Evolutionary conservation across 2,329 filamentous ascomycete genomes (phyloP), one percentile per base, ranked within the genome.

Genomic region (Monosporascus sp.): DNA sequence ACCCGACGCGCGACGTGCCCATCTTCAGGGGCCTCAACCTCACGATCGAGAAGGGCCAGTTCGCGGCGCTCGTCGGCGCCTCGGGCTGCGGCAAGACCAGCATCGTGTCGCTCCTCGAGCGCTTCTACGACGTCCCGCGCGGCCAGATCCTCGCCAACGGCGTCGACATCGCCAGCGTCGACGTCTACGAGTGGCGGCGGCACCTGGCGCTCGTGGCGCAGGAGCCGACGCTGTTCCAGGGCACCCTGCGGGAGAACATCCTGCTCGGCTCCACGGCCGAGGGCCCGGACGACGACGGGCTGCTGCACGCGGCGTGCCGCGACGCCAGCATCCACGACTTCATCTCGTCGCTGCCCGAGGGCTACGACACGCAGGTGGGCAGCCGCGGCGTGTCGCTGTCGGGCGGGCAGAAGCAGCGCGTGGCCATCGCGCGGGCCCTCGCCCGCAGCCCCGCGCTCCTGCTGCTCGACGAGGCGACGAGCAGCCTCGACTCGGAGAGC

Each of bases 21-120:
- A 78, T 87, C 34, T 85, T 86, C 68, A 76, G 73, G 50, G 79
- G 80, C 2, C 70, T 91, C 53, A 84, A 79, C 62, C 72, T 91
- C 55, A 81, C 77, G 6, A 81, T 90, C 50, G 75, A 84, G 59
- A 84, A 83, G 59, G 87, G 86, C 5, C 84, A 88, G 64, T 90
- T 88, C 62, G 84, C 81, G 0, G 87, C 85, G 1, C 74, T 90
- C 1, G 86, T 90, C 5, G 87, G 87, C 2, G 79, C 86, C 1
- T 86, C 83, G 1, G 86, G 86, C 0, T 87, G 84, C 54, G 87
- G 87, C 37, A 90, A 92, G 72, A 87, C 85, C 0, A 90, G 84
- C 17, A 84, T 90, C 44, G 81, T 93, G 37, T 77, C 79, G 50
- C 70, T 87, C 1, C 69, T 87, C 7, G 84, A 87, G 69, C 78